These are phyloP conservation scores for Microglena sp. DNA, from an alignment of 139 green algal genomes.

Conservation along the genomic window DNA sequence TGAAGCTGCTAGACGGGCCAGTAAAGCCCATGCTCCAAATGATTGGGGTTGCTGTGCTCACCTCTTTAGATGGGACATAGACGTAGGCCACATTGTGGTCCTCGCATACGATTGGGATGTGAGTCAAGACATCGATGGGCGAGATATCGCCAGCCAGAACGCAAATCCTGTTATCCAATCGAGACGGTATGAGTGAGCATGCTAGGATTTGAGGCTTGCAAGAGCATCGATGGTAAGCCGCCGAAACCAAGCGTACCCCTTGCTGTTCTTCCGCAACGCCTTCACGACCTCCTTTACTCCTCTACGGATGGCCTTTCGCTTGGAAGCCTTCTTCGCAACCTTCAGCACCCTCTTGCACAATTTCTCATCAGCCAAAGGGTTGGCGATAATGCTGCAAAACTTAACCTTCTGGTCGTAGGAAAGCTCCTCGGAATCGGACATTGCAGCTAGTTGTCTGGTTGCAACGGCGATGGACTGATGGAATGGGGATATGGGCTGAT, in stretches of 20 bases:
- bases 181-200: not conserved
- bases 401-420: slow-evolving; percentile 40
- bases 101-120: slow-evolving; percentile 94
- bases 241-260: slow-evolving; percentile 61
- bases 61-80: slow-evolving; percentile 91
- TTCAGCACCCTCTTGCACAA: slow-evolving; percentile 88
- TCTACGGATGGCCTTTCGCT: slow-evolving; percentile 89
- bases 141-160: slow-evolving; percentile 96
- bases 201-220: not conserved
- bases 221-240: not conserved
- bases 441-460: too few species aligned
- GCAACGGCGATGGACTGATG: too few species aligned
- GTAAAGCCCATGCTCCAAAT: too few species aligned
- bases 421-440: too few species aligned
- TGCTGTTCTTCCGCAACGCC: slow-evolving; percentile 80
- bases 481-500: too few species aligned
- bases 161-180: slow-evolving; percentile 62
- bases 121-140: slow-evolving; percentile 94
- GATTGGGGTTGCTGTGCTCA: slow-evolving; percentile 31
- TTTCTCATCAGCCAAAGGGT: slow-evolving; percentile 88
- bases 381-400: slow-evolving; percentile 67
- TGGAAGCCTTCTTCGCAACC: slow-evolving; percentile 86
- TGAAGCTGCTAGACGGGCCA: too few species aligned
- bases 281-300: slow-evolving; percentile 99
- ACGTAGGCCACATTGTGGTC: slow-evolving; percentile 91